Evolutionary conservation across 2,329 filamentous ascomycete species (phyloP), one percentile per base, ranked within the genome.

Genomic region (Onygenales sp.): DNA sequence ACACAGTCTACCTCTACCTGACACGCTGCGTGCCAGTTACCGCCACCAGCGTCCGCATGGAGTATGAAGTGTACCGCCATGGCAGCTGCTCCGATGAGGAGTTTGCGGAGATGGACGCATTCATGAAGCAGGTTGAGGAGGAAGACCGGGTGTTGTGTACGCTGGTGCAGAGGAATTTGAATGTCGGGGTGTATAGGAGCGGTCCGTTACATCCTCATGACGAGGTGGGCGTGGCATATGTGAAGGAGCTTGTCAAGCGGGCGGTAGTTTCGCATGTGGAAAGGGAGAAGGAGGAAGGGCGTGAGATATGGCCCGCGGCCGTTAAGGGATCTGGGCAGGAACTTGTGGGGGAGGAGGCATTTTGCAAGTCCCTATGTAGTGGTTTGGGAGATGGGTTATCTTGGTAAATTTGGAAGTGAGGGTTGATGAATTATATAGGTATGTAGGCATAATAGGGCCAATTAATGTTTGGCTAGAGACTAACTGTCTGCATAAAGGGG

Each of bases 141-240:
- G 82, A 85, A 65, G 82, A 85, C 69, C 84, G 84, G 62, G 72
- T 77, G 7, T 76, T 85, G 31, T 85, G 82, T 69, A 71, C 75
- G 59, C 74, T 74, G 10, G 76, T 79, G 1, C 82, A 85, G 62
- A 74, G 72, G 64, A 85, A 85, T 64, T 72, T 85, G 59, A 79
- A 81, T 63, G 73, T 78, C 0, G 80, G 81, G 7, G 74, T 84
- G 50, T 85, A 83, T 55, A 69, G 82, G 63, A 84, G 80, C 60
- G 82, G 82, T 51, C 77, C 83, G 63, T 69, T 85, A 65, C 82
- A 85, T 63, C 81, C 82, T 0, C 70, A 72, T 49, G 75, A 78
- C 65, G 82, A 85, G 64, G 78, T 82, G 63, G 78, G 79, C 0
- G 78, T 79, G 0, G 67, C 82, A 0, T 80, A 75, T 65, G 81